These are phyloP conservation scores for Phylloporus scabripes DNA, from an alignment of 768 basidiomycete species.

Conservation along the genomic window DNA sequence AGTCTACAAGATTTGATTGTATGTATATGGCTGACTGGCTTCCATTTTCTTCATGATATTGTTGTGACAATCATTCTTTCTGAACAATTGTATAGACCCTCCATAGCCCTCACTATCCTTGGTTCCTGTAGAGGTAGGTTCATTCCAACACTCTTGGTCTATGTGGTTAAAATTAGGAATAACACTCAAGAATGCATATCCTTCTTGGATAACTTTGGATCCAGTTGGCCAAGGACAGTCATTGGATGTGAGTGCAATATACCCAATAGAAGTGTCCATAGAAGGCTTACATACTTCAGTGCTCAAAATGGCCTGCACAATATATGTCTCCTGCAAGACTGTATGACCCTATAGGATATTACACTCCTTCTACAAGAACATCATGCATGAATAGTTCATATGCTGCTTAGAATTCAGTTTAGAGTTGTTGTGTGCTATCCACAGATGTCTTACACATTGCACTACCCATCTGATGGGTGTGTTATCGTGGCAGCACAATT, in stretches of 20 bases:
- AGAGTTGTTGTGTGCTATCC: background rate
- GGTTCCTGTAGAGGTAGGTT: slow-evolving; percentile 1
- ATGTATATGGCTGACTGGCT: slow-evolving; percentile 14
- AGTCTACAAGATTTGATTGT: background rate
- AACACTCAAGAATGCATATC: background rate
- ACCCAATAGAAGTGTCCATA: too few relatives aligned
- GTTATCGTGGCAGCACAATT: slow-evolving; percentile 11
- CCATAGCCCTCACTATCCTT: too few relatives aligned
- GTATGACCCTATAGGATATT: background rate
- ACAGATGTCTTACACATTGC: background rate
- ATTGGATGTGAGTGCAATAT: slow-evolving; percentile 1
- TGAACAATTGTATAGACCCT: background rate
- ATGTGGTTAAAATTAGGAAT: background rate
- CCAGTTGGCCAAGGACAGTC: background rate
- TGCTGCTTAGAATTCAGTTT: background rate
- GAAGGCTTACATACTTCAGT: background rate
- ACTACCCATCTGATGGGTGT: slow-evolving; percentile 11
- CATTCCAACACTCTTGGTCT: background rate
- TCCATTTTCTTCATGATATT: slow-evolving; percentile 16
- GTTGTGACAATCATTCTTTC: slow-evolving; percentile 14
- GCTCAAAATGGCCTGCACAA: background rate
- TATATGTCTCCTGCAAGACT: background rate
- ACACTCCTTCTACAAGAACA: background rate
- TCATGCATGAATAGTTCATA: slow-evolving; percentile 3
- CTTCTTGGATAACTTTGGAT: background rate